A percentile compares a stretch with the other conserved stretches of the same genome.
These are phyloP conservation scores for Piper longum DNA, from an alignment of 164 flowering plant genomes.

Conservation along the genomic window DNA sequence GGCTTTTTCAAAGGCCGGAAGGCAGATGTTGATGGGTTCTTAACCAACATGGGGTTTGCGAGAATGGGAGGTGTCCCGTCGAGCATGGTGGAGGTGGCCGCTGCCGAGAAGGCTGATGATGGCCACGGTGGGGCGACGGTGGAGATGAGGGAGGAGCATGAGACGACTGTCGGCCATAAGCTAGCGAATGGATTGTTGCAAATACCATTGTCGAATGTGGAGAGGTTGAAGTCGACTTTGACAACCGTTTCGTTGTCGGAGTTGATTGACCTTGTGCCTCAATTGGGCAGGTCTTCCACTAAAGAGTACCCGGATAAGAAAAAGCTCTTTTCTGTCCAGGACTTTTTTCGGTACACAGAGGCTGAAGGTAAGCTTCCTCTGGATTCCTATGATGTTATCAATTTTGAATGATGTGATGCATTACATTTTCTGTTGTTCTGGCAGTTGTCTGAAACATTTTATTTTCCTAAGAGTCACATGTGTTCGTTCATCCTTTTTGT, in stretches of 20 bases:
- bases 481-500: no score
- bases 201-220: slow-evolving; percentile 94
- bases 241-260: slow-evolving; percentile 79
- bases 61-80: slow-evolving; percentile 73
- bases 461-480: no score
- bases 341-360: slow-evolving; percentile 85
- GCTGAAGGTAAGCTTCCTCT: slow-evolving; percentile 61
- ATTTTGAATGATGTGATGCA: background rate
- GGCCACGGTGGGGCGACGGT: slow-evolving; percentile 18
- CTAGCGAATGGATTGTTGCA: slow-evolving; percentile 50
- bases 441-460: background rate
- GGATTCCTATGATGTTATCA: background rate
- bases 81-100: slow-evolving; percentile 43
- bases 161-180: slow-evolving; percentile 39
- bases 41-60: slow-evolving; percentile 74
- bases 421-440: background rate
- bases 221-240: slow-evolving; percentile 62
- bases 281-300: slow-evolving; percentile 41
- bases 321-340: slow-evolving; percentile 83
- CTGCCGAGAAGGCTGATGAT: slow-evolving; percentile 37
- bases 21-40: slow-evolving; percentile 45
- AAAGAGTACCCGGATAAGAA: slow-evolving; percentile 89
- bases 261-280: slow-evolving; percentile 70
- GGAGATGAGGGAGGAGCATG: slow-evolving; percentile 25
- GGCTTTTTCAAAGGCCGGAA: slow-evolving; percentile 44